Evolutionary conservation across 768 basidiomycete species (phyloP), one percentile per base, ranked within the genome.

Genomic region (Sistotremastrum suecicum): DNA sequence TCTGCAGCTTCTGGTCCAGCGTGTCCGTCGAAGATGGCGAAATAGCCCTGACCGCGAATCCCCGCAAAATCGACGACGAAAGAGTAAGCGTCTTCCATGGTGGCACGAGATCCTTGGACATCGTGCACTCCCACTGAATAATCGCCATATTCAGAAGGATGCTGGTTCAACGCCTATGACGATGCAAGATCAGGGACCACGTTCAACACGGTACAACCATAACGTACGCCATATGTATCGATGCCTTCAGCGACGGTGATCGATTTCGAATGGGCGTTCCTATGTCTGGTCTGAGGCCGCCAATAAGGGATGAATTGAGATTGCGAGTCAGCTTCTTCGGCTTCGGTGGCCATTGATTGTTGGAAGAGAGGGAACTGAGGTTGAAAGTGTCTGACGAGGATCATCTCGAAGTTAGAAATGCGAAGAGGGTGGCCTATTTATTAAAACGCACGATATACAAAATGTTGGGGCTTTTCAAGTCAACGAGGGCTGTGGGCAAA

Each of bases 1-100:
- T 99, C 95, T 30, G 95, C 95, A 34, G 94, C 92, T 56, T 97
- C 88, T 61, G 94, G 98, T 11, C 95, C 95, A 1, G 95, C 95
- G 60, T 99, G 95, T 3, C 95, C 95, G 55, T 99, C 95, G 56
- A 98, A 99, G 39, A 99, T 79, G 5, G 94, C 94, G 60, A 94
- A 98, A 70, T 95, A 98, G 5, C 92, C 95, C 60, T 99, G 95
- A 0, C 95, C 95, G 39, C 83, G 77, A 12, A 98, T 70, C 34
- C 79, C 76, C 35, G 79, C 90, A 60, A 86, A 99, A 60, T 98
- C 92, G 50, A 92, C 84, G 48, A 98, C 80, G 57, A 97, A 95
- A 28, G 90, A 89, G 61, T 98, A 91, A 5, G 89, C 78, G 60
- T 98, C 95, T 63, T 98, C 95, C 95, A 98, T 98, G 42, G 83